Evolutionary conservation across 306 rosid species (phyloP).

Genomic region (Malus orientalis): DNA sequence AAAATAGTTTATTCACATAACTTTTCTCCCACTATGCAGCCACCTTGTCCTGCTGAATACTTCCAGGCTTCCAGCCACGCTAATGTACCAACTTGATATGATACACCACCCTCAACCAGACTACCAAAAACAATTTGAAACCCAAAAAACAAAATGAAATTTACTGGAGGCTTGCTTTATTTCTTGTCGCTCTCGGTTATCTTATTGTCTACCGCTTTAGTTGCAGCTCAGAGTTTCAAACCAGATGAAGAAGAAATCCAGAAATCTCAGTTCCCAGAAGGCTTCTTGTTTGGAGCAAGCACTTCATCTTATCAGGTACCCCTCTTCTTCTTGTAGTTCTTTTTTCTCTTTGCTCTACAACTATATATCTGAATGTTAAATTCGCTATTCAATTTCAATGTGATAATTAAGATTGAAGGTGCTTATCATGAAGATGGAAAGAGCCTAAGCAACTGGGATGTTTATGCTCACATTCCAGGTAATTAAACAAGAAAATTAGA

Average conservation of each 20-base stretch:
- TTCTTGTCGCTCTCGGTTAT: constrained; percentile 1
- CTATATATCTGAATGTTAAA: neutral
- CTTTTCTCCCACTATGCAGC: no score
- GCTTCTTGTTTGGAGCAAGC: constrained; percentile 50
- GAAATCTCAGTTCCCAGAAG: constrained; percentile 38
- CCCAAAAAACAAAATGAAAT: neutral
- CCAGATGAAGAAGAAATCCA: constrained; percentile 15
- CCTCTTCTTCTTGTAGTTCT: neutral
- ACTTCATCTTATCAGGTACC: constrained; percentile 58
- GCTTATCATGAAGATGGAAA: constrained; percentile 55
- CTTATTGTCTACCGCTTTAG: neutral
- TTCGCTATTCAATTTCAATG: neutral
- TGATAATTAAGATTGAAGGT: constrained; percentile 41
- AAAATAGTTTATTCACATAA: no score
- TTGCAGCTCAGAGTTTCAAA: constrained; percentile 14
- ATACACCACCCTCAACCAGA: no score
- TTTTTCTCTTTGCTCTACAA: neutral
- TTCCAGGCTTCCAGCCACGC: no score
- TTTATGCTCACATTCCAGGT: constrained; percentile 47
- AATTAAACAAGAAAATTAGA: neutral
- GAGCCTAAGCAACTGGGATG: constrained; percentile 54
- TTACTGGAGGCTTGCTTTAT: neutral
- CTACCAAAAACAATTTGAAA: neutral
- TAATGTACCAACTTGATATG: no score
- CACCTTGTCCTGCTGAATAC: no score